A percentile compares a stretch with the other conserved stretches of the same genome.
Conservation (phyloP, 208 protist genomes). For the Blastocrithidia nonstop region DNA sequence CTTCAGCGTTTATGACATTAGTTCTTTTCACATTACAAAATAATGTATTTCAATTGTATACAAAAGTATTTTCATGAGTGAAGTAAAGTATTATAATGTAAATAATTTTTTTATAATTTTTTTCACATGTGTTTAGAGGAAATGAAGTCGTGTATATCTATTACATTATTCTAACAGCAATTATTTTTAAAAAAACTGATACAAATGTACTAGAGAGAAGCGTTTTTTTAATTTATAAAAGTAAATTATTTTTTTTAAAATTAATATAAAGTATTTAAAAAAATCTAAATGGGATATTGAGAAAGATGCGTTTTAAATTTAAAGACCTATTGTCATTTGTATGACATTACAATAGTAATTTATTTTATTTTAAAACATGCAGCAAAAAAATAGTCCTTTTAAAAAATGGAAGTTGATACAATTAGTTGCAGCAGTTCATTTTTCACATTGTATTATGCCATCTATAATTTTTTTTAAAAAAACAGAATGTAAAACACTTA, state of each 20-base stretch:
- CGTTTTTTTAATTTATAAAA: not conserved
- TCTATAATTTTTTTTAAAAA: too few relatives aligned
- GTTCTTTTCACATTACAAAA: too few relatives aligned
- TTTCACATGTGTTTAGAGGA: not conserved
- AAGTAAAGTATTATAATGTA: too few relatives aligned
- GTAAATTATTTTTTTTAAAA: not conserved
- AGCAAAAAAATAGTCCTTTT: too few relatives aligned
- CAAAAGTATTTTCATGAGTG: too few relatives aligned
- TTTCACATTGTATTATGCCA: too few relatives aligned
- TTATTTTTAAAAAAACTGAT: not conserved
- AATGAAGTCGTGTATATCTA: not conserved
- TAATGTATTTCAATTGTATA: constrained; percentile 1
- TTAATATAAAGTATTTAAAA: constrained; percentile 1
- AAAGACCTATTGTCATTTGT: not conserved
- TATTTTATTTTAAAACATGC: too few relatives aligned
- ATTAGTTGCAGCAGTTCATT: too few relatives aligned
- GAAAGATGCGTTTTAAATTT: not conserved
- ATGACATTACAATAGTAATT: too few relatives aligned
- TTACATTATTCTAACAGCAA: not conserved
- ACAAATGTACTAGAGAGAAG: not conserved
- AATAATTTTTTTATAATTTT: not conserved
- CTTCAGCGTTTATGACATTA: too few relatives aligned
- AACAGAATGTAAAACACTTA: too few relatives aligned
- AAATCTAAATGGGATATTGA: not conserved
- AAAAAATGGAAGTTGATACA: too few relatives aligned